phyloP scores from a whole-genome alignment of 148 eudicot genomes.

The Amaranthus hypochondriacus region DNA sequence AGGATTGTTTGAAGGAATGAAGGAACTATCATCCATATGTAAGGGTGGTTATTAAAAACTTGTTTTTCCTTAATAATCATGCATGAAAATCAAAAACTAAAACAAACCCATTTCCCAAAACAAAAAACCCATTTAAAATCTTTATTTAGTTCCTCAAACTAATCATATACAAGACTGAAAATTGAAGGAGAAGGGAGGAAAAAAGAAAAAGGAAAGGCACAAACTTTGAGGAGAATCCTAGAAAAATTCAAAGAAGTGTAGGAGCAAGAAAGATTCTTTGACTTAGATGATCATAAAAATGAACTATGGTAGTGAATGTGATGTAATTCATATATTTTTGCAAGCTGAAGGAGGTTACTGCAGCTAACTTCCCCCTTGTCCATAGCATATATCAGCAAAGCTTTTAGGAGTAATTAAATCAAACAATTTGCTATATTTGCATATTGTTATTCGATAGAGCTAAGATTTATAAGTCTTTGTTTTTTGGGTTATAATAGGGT shows the following conservation, averaged over 20 bases:
- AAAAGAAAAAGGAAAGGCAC: conserved; percentile 18
- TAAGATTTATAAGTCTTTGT: no score
- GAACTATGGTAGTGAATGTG: neutral
- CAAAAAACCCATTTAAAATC: conserved; percentile 12
- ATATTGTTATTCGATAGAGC: no score
- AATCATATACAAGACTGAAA: conserved; percentile 3
- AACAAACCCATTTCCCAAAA: conserved; percentile 21
- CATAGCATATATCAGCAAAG: neutral
- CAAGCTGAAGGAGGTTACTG: neutral
- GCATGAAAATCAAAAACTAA: conserved; percentile 12
- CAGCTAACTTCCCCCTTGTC: neutral
- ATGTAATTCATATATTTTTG: neutral
- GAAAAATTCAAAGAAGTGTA: conserved; percentile 21
- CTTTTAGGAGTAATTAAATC: no score
- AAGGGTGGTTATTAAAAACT: neutral
- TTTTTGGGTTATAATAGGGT: no score
- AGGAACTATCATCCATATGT: conserved; percentile 56
- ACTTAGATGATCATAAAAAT: conserved; percentile 16
- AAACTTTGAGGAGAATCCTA: conserved; percentile 34
- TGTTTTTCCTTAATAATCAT: conserved; percentile 8
- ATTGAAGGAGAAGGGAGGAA: neutral
- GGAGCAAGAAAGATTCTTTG: neutral
- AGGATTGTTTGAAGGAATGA: conserved; percentile 32
- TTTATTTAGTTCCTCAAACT: neutral
- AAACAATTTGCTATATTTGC: no score